phyloP scores from a whole-genome alignment of 768 basidiomycete species.

The Serendipita vermifera region DNA sequence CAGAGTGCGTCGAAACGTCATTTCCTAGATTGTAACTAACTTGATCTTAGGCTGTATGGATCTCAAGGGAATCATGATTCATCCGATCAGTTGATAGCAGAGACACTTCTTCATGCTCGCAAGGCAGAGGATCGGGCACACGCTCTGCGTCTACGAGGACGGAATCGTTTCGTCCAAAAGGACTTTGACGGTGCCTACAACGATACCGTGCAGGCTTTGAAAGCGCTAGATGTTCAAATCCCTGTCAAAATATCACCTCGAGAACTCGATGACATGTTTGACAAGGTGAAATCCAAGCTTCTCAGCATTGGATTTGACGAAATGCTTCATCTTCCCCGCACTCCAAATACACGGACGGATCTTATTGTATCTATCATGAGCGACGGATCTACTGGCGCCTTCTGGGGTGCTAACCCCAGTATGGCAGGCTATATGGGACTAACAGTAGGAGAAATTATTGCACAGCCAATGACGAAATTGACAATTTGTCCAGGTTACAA shows the following conservation, averaged over 20 bases:
- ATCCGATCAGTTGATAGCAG: conserved; percentile 41
- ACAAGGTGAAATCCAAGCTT: conserved; percentile 57
- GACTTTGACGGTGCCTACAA: conserved; percentile 43
- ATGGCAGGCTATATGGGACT: conserved; percentile 53
- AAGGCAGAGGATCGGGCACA: conserved; percentile 43
- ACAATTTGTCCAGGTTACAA: no score
- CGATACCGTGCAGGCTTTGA: conserved; percentile 47
- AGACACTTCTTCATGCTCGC: conserved; percentile 39
- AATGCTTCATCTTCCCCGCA: conserved; percentile 48
- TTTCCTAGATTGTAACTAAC: neutral
- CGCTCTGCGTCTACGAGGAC: conserved; percentile 45
- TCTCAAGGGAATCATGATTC: conserved; percentile 37
- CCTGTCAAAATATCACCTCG: conserved; percentile 38
- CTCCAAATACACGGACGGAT: conserved; percentile 44
- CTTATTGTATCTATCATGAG: conserved; percentile 53
- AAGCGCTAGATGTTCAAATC: conserved; percentile 48
- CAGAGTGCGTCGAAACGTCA: conserved; percentile 37
- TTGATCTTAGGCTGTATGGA: conserved; percentile 29
- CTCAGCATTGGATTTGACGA: conserved; percentile 56
- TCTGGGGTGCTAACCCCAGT: conserved; percentile 47
- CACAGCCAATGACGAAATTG: no score
- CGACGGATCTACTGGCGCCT: conserved; percentile 59
- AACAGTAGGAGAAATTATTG: conserved; percentile 42
- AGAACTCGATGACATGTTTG: conserved; percentile 52
- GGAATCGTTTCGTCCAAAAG: conserved; percentile 50